Conservation (phyloP, 2,329 filamentous ascomycete species). For the Epichloe scottii region DNA sequence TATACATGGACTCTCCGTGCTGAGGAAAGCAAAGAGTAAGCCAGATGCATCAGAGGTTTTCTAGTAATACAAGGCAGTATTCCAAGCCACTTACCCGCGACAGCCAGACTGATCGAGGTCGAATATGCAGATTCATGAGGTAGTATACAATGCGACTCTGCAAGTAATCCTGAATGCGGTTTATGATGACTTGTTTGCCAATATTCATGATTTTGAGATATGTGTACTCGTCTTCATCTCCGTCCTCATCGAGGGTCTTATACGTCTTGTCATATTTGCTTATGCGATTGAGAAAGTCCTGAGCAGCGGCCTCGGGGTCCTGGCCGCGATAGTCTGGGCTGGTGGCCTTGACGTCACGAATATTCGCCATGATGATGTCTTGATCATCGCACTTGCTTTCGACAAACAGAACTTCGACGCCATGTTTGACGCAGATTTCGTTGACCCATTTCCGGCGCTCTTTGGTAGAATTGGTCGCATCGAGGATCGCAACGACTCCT, state of each 20-base stretch:
- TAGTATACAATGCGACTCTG: conserved; percentile 97
- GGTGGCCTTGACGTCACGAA: conserved; percentile 92
- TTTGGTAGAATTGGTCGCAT: conserved; percentile 95
- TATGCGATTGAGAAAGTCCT: conserved; percentile 88
- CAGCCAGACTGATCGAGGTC: conserved; percentile 90
- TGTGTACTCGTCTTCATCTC: conserved; percentile 72
- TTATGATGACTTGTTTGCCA: conserved; percentile 93
- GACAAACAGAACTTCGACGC: conserved; percentile 85
- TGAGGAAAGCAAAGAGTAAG: conserved; percentile 20
- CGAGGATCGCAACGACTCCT: conserved; percentile 83
- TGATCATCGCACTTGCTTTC: conserved; percentile 97
- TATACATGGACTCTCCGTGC: conserved; percentile 93
- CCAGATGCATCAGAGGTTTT: neutral
- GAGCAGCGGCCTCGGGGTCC: conserved; percentile 81
- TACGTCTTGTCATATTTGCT: conserved; percentile 97
- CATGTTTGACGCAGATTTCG: conserved; percentile 60
- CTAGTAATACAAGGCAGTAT: neutral
- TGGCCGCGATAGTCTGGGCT: conserved; percentile 91
- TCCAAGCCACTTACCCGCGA: conserved; percentile 54
- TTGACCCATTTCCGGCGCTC: conserved; percentile 81
- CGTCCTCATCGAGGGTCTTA: conserved; percentile 72
- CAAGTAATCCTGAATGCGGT: conserved; percentile 90
- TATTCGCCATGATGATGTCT: conserved; percentile 94
- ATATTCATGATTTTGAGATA: conserved; percentile 98
- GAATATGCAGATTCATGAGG: conserved; percentile 96